Evolutionary conservation across 805 yeast species (phyloP).

Genomic region (Nakazawaea ernobii): DNA sequence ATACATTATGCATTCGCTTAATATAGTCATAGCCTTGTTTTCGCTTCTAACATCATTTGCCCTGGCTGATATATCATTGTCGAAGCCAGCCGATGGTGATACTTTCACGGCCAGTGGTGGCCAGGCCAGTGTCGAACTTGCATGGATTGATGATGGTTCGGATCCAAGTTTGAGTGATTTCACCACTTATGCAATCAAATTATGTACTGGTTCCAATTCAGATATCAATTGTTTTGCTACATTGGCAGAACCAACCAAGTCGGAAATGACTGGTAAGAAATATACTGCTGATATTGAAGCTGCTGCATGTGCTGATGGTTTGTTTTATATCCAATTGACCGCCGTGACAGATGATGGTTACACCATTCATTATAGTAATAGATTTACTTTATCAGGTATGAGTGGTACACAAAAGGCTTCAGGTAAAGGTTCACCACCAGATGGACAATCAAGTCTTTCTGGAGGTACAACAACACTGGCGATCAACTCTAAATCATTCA

Average conservation of each 20-base stretch:
- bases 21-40: background rate
- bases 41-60: background rate
- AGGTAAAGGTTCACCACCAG: conserved; percentile 43
- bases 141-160: conserved; percentile 54
- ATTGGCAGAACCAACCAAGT: conserved; percentile 23
- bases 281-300: conserved; percentile 41
- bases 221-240: conserved; percentile 35
- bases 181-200: conserved; percentile 39
- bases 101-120: conserved; percentile 35
- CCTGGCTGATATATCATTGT: conserved; percentile 41
- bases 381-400: conserved; percentile 69
- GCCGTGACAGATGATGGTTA: conserved; percentile 37
- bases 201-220: conserved; percentile 65
- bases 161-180: conserved; percentile 41
- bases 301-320: conserved; percentile 53
- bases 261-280: conserved; percentile 24
- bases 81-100: conserved; percentile 34
- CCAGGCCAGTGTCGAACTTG: conserved; percentile 29
- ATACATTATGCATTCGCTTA: background rate
- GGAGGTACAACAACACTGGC: conserved; percentile 35
- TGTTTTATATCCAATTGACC: conserved; percentile 66
- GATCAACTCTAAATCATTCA: conserved; percentile 46
- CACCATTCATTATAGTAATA: conserved; percentile 60
- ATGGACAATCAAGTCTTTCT: conserved; percentile 25
- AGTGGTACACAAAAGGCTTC: conserved; percentile 52